Evolutionary conservation across 1,284 basidiomycete genomes (phyloP).

Genomic region (Salmacisia buchloeana): DNA sequence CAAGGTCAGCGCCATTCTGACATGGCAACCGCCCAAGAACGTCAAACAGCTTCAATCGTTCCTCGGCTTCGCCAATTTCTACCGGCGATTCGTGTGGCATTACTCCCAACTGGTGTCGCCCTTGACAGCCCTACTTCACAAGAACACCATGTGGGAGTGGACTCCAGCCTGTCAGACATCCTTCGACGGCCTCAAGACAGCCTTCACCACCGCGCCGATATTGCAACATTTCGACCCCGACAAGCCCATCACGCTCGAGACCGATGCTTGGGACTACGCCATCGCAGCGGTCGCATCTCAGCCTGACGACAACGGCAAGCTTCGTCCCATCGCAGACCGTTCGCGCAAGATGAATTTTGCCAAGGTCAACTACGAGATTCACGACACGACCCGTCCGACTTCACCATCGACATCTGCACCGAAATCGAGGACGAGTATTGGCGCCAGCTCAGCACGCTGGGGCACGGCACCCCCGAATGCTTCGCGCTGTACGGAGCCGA

Average conservation of each 20-base stretch:
- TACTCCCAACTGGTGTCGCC: too few species aligned
- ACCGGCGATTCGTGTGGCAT: too few species aligned
- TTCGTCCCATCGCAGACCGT: conserved; percentile 1
- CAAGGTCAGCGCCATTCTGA: conserved; percentile 52
- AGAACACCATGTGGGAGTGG: conserved; percentile 22
- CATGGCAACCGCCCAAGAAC: conserved; percentile 52
- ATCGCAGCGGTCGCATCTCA: conserved; percentile 40
- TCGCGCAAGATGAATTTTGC: conserved; percentile 19
- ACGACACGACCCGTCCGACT: conserved; percentile 11
- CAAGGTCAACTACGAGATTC: conserved; percentile 15
- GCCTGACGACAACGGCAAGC: too few species aligned
- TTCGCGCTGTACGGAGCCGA: too few species aligned
- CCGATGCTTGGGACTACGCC: conserved; percentile 45
- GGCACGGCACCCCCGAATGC: too few species aligned
- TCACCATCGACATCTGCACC: background rate
- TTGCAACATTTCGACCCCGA: too few species aligned
- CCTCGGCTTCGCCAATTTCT: too few species aligned
- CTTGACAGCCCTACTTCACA: too few species aligned
- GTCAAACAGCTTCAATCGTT: too few species aligned
- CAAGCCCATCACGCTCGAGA: conserved; percentile 40
- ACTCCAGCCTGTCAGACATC: conserved; percentile 32
- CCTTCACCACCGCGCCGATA: conserved; percentile 45
- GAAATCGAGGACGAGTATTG: too few species aligned
- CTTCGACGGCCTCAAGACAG: conserved; percentile 52
- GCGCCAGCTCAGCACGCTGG: too few species aligned